These are phyloP conservation scores for Neofusicoccum cordaticola DNA, from an alignment of 2,329 filamentous ascomycete genomes.

Conservation along the genomic window DNA sequence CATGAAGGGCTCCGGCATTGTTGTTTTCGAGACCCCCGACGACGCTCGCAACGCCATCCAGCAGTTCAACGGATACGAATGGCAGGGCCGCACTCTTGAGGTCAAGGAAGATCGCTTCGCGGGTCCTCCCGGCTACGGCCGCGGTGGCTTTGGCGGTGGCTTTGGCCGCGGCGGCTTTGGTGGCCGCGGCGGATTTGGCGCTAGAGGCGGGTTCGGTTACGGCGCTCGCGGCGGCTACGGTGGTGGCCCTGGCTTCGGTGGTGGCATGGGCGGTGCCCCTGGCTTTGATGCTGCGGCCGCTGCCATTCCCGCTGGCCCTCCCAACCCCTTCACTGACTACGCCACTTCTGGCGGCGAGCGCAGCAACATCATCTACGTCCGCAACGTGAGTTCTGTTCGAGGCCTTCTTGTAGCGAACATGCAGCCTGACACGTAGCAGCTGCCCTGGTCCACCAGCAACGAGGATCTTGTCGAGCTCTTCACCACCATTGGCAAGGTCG, in stretches of 20 bases:
- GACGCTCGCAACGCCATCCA: conserved; percentile 94
- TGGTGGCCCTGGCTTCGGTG: conserved; percentile 42
- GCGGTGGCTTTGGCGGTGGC: conserved; percentile 47
- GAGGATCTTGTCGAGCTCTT: conserved; percentile 96
- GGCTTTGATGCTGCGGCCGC: conserved; percentile 44
- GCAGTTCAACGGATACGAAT: conserved; percentile 98
- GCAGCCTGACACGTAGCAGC: conserved; percentile 51
- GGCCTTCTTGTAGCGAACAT: conserved; percentile 21
- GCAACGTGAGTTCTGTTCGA: conserved; percentile 71
- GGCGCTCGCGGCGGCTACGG: conserved; percentile 49
- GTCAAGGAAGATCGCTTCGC: conserved; percentile 96
- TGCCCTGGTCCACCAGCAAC: conserved; percentile 98
- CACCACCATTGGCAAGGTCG: conserved; percentile 95
- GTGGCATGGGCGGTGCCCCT: conserved; percentile 28
- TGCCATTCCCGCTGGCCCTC: conserved; percentile 54
- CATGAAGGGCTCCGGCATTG: conserved; percentile 94
- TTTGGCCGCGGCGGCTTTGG: conserved; percentile 55
- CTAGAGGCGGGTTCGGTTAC: conserved; percentile 59
- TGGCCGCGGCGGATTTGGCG: conserved; percentile 46
- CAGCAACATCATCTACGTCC: conserved; percentile 84
- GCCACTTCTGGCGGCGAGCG: conserved; percentile 84
- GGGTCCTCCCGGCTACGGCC: conserved; percentile 48
- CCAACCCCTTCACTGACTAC: conserved; percentile 92
- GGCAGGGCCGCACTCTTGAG: conserved; percentile 90
- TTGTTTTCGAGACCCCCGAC: conserved; percentile 91